Percentiles rank a stretch among this genome's conserved stretches.
These are phyloP conservation scores for Leishmania martiniquensis DNA, from an alignment of 208 protist species.

Conservation along the genomic window DNA sequence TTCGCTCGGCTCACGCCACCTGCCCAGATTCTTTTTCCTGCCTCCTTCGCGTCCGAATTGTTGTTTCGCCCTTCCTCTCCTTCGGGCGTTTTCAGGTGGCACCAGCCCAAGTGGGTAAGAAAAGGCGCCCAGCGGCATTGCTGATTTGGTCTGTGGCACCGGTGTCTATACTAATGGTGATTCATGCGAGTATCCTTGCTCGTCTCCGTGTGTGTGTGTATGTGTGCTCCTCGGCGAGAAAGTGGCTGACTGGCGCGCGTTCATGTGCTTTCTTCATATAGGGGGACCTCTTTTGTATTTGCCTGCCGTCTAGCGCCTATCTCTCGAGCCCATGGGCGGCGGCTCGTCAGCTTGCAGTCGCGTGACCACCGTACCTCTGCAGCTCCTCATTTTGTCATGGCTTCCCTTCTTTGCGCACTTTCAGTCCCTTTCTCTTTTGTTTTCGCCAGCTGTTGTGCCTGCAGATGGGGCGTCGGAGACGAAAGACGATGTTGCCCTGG, in stretches of 20 bases:
- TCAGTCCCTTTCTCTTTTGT: background rate
- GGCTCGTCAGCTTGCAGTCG: background rate
- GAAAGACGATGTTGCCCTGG: background rate
- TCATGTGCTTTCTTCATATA: background rate
- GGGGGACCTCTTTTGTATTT: background rate
- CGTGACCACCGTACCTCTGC: background rate
- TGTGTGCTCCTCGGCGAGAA: background rate
- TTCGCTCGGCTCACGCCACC: background rate
- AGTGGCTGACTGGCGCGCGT: background rate
- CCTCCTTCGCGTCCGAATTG: background rate
- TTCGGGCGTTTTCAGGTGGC: too few relatives aligned
- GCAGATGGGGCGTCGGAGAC: background rate
- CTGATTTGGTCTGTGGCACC: too few relatives aligned
- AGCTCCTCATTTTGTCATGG: slow-evolving; percentile 7
- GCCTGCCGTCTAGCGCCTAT: background rate
- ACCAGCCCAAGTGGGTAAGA: too few relatives aligned
- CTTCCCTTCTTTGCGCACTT: background rate
- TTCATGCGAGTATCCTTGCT: background rate
- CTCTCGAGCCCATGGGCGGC: background rate
- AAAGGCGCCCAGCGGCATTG: too few relatives aligned
- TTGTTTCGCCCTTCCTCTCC: background rate
- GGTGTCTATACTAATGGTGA: too few relatives aligned
- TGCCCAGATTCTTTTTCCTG: background rate
- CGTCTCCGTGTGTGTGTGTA: background rate
- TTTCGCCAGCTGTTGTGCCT: background rate